phyloP scores from a whole-genome alignment of 179 eudicot species.

The Spinacia oleracea region DNA sequence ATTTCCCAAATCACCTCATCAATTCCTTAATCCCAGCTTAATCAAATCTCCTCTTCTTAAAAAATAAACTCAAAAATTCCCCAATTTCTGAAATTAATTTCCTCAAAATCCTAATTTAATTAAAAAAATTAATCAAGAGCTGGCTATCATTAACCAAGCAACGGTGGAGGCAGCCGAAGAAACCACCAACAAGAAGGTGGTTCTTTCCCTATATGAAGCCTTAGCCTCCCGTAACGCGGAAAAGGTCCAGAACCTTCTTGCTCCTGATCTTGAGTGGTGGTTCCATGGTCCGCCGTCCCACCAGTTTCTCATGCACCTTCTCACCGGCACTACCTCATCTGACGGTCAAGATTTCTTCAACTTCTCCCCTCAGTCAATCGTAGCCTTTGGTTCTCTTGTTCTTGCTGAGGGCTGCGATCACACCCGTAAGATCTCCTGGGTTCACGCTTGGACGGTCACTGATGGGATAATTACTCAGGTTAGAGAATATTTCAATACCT shows the following conservation, averaged over 20 bases:
- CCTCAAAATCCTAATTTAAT: not conserved
- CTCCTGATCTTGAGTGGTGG: conserved; percentile 95
- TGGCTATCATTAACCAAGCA: conserved; percentile 50
- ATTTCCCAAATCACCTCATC: not conserved
- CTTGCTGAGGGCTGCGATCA: conserved; percentile 73
- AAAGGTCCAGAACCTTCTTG: conserved; percentile 57
- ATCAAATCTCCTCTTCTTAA: too few relatives aligned
- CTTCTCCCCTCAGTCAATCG: conserved; percentile 53
- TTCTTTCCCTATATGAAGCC: conserved; percentile 77
- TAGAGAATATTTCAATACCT: conserved; percentile 81
- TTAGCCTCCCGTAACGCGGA: conserved; percentile 56
- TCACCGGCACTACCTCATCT: conserved; percentile 47
- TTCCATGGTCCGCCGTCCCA: conserved; percentile 94
- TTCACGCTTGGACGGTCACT: conserved; percentile 87
- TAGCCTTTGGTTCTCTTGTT: conserved; percentile 60
- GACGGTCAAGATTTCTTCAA: conserved; percentile 31
- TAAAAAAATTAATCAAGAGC: conserved; percentile 30
- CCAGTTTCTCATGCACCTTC: conserved; percentile 91
- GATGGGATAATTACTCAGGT: conserved; percentile 88
- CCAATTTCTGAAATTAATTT: not conserved
- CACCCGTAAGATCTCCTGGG: conserved; percentile 65
- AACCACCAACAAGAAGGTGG: conserved; percentile 49
- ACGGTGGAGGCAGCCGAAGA: conserved; percentile 31
- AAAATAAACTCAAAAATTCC: not conserved
- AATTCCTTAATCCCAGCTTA: not conserved